Conservation (phyloP, 345 rosid species). For the Anacardium occidentale region DNA sequence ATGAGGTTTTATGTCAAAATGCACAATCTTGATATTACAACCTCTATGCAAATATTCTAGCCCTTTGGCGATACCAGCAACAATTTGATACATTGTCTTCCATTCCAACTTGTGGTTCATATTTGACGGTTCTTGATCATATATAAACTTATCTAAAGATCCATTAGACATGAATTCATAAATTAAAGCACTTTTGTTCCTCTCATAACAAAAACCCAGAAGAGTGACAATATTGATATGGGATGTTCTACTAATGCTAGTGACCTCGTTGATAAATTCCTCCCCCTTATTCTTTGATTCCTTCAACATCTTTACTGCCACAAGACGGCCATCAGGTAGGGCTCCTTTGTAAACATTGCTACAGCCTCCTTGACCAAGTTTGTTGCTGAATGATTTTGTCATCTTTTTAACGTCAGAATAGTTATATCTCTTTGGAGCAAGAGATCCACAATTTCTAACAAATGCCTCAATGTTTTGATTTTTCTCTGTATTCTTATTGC, state of each 20-base stretch:
- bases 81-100: slow-evolving; percentile 21
- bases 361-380: slow-evolving; percentile 42
- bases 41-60: slow-evolving; percentile 23
- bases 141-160: slow-evolving; percentile 26
- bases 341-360: slow-evolving; percentile 40
- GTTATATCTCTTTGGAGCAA: slow-evolving; percentile 9
- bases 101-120: slow-evolving; percentile 1
- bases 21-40: slow-evolving; percentile 27
- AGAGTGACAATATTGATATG: slow-evolving; percentile 34
- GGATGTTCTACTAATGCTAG: slow-evolving; percentile 32
- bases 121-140: background rate
- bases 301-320: slow-evolving; percentile 33
- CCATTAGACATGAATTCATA: slow-evolving; percentile 40
- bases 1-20: slow-evolving; percentile 31
- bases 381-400: slow-evolving; percentile 26
- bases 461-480: slow-evolving; percentile 12
- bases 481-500: background rate
- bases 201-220: slow-evolving; percentile 42
- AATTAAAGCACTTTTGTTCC: slow-evolving; percentile 26
- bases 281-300: slow-evolving; percentile 23
- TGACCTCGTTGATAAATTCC: slow-evolving; percentile 47
- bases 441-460: background rate
- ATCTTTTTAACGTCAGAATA: slow-evolving; percentile 21
- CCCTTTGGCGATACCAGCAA: slow-evolving; percentile 16
- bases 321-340: slow-evolving; percentile 29